Evolutionary conservation across 352 stramenopile genomes (phyloP), one percentile per base, ranked within the genome.

Genomic region (Globisporangium paddicum): DNA sequence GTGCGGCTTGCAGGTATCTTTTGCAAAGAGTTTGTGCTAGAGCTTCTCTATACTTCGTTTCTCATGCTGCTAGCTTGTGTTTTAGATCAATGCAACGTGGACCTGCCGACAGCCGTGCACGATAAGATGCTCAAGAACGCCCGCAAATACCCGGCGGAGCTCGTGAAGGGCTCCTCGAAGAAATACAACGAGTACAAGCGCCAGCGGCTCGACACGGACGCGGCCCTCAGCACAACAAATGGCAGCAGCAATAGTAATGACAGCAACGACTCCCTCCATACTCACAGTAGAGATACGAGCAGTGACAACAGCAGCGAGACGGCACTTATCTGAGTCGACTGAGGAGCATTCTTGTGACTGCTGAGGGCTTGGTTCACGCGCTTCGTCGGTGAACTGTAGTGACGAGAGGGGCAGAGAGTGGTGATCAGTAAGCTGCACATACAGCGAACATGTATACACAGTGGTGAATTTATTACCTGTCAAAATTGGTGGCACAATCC

Each of bases 71-170:
- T 26, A 19, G 19, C 13, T 28, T 55, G 28, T n/a, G n/a, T n/a
- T n/a, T n/a, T 42, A 69, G 87, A 97, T 65, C 86, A 86, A 41
- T 97, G 93, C 63, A 76, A 91, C 18, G 78, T 98, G 30, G 83
- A 98, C 75, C 69, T 98, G 9, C 69, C 86, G 23, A 66, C 75
- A 16, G 89, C 86, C 44, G 84, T 98, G 37, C 79, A 93, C 26
- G 87, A 96, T 62, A 98, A 98, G 75, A 92, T 99, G 61, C 71
- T 78, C 53, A 93, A 94, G 70, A 97, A 96, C 42, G 82, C 77
- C 3, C 80, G 66, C 35, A 95, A 96, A 75, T 97, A 91, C 61
- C 86, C 88, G 10, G 82, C 67, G 0, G 73, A 87, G 21, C 45
- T 65, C 47, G 71, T 88, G 11, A 67, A 63, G 66, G 77, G 79